Evolutionary conservation across 768 basidiomycete species (phyloP).

Genomic region (Trametes cingulata): DNA sequence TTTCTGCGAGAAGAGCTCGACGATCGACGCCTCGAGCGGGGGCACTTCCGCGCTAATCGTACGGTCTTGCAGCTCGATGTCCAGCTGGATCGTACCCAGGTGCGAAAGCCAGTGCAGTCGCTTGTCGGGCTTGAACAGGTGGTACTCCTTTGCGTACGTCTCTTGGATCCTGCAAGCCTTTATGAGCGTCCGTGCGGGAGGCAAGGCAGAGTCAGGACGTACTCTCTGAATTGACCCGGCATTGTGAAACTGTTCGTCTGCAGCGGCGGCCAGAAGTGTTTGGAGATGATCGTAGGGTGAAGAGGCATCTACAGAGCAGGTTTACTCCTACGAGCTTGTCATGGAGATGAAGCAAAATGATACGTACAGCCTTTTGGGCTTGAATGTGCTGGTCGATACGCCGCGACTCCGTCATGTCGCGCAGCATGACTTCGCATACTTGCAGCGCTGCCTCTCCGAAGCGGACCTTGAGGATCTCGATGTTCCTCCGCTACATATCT

Average conservation of each 20-base stretch:
- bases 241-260: constrained; percentile 72
- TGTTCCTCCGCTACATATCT: constrained; percentile 72
- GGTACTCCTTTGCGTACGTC: constrained; percentile 74
- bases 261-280: constrained; percentile 92
- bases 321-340: not conserved
- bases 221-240: constrained; percentile 86
- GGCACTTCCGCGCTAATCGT: constrained; percentile 72
- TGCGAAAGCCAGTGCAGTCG: constrained; percentile 86
- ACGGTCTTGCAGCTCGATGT: constrained; percentile 82
- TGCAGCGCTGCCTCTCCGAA: constrained; percentile 93
- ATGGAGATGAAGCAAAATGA: not conserved
- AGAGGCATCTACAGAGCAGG: constrained; percentile 54
- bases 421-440: constrained; percentile 97
- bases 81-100: constrained; percentile 80
- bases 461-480: constrained; percentile 92
- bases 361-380: constrained; percentile 61
- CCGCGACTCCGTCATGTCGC: constrained; percentile 94
- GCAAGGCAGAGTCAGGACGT: constrained; percentile 27
- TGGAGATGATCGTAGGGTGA: constrained; percentile 89
- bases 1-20: constrained; percentile 80
- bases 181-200: not conserved
- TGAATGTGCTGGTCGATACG: constrained; percentile 89
- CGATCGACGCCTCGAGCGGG: constrained; percentile 88
- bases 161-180: constrained; percentile 59
- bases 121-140: constrained; percentile 91